These are phyloP conservation scores for Russula sp. DNA, from an alignment of 768 basidiomycete species.

Conservation along the genomic window DNA sequence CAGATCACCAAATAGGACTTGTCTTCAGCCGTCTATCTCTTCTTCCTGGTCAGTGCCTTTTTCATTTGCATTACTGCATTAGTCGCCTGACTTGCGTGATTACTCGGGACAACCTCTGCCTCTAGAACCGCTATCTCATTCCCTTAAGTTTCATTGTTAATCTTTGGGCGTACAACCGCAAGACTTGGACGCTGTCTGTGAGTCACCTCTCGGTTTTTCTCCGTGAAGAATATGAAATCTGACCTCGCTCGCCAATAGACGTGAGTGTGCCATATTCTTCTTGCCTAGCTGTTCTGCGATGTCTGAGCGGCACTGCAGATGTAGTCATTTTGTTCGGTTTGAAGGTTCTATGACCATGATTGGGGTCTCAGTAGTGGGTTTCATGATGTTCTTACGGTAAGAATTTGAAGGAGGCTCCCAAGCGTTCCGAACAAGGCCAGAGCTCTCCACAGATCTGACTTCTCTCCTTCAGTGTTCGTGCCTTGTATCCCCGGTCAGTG, in stretches of 20 bases:
- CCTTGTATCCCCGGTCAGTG: slow-evolving; percentile 24
- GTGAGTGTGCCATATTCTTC: background rate
- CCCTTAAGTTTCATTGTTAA: slow-evolving; percentile 58
- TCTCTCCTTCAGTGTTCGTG: slow-evolving; percentile 25
- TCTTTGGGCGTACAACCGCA: slow-evolving; percentile 29
- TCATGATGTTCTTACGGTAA: slow-evolving; percentile 55
- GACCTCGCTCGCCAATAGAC: background rate
- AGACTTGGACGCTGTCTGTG: slow-evolving; percentile 19
- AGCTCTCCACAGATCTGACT: background rate
- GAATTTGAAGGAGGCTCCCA: background rate
- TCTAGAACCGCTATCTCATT: slow-evolving; percentile 56
- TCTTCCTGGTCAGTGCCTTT: slow-evolving; percentile 30
- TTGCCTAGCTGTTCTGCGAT: background rate
- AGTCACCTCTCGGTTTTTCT: background rate
- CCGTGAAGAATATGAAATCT: too few species aligned
- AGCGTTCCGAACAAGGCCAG: background rate
- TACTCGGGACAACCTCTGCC: background rate
- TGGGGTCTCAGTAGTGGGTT: slow-evolving; percentile 42
- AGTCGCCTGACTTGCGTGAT: background rate
- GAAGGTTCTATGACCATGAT: slow-evolving; percentile 42
- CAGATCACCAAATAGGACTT: background rate
- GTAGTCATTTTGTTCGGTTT: slow-evolving; percentile 28
- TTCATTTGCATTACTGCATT: background rate
- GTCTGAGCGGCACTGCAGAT: background rate
- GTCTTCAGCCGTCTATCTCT: slow-evolving; percentile 30